Evolutionary conservation across 257 asterid genomes (phyloP), one percentile per base, ranked within the genome.

Genomic region (Solanum chiquidenum): DNA sequence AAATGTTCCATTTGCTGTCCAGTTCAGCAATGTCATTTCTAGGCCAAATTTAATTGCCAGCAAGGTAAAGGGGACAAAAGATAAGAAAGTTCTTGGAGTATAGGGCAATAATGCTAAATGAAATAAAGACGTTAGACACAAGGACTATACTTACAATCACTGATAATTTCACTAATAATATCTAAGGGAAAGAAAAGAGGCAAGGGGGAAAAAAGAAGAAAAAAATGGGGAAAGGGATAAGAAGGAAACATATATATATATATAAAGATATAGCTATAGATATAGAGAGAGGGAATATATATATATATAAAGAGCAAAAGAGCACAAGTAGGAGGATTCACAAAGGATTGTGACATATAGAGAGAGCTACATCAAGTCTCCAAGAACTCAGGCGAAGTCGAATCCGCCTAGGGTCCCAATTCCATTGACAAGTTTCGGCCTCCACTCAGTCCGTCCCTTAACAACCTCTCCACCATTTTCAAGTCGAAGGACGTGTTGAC

Each of bases 391-490:
- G 37, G 94, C 93, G 86, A 89, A 91, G 86, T 89, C 94, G 8
- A 92, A 92, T 92, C 90, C 88, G 20, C 92, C 95, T 12, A 83
- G 8, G 88, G 88, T 92, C 84, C 90, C 93, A 18, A 89, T 89
- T 37, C 90, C 89, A 89, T 90, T 88, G 9, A 90, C 90, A 75
- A 74, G 42, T 90, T 96, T 97, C 29, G 98, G 98, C 92, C 98
- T 93, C 99, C 99, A 97, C 88, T 77, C 90, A 14, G 99, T 97
- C 87, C 97, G 90, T 31, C 96, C 99, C 93, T 96, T 97, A 33
- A 95, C 95, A 44, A 97, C 92, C 86, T 97, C 99, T 21, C 95
- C 95, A 7, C 99, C 99, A 40, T 91, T 91, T 91, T 96, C 98
- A 68, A 94, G 86, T 42, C 98, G 98, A 83, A 97, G 98, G 93